Evolutionary conservation across 495 filamentous ascomycete species (phyloP), one percentile per base, ranked within the genome.

Genomic region (Aspergillus cristatus): DNA sequence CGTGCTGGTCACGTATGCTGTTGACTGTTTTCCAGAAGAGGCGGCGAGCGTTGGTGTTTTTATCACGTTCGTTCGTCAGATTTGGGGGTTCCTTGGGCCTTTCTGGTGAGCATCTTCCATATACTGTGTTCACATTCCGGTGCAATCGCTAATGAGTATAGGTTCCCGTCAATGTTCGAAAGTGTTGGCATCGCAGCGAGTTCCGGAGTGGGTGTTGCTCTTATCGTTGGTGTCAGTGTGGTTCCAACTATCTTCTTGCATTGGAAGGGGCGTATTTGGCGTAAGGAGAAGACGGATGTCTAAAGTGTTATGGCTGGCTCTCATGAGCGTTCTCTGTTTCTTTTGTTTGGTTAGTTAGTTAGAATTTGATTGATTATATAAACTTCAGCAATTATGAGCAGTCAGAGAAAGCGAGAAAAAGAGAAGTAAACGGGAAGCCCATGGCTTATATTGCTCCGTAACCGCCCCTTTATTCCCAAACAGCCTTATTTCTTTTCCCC

Each of bases 31-130:
- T 48, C 67, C 50, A 0, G 56, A 66, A 18, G 63, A 71, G 16
- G 53, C 68, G 3, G 63, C 55, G 10, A 64, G 59, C 41, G 53
- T 76, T n/a, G 72, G 71, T 28, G 71, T 76, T 1, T 74, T 74
- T 35, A 58, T 75, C 40, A 74, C 58, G 7, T 65, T 76, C 38
- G 58, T 76, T 18, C 51, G 72, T 7, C 64, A 69, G 37, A 65
- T 58, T 15, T 76, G 70, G 71, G 70, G 71, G 0, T 77, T 77
- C 47, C 66, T 77, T 41, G 72, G 72, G 14, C 68, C 68, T 4
- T 76, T 76, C 46, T 76, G 69, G 67, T 72, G 43, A 39, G 53
- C 7, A 15, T 32, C 7, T 36, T n/a, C 14, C 35, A 12, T 14
- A n/a, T 10, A 24, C 22, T 7, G 3, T 34, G 4, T 13, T 41